phyloP scores from a whole-genome alignment of 164 flowering plant genomes.

The Tinospora cordifolia region DNA sequence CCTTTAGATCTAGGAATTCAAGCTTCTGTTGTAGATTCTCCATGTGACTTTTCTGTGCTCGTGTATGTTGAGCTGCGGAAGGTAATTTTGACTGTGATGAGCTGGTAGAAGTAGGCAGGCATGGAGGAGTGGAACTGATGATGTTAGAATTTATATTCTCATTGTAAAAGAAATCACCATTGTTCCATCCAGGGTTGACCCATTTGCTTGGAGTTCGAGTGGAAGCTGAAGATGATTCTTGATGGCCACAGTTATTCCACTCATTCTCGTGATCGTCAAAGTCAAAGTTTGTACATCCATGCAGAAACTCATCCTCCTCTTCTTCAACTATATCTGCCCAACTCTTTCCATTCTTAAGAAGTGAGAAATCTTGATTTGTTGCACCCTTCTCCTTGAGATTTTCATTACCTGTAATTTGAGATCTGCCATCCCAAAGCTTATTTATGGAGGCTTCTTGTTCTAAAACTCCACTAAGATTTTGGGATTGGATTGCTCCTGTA shows the following conservation, averaged over 20 bases:
- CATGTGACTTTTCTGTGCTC: constrained; percentile 4
- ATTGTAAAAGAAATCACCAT: constrained; percentile 22
- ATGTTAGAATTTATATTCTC: constrained; percentile 42
- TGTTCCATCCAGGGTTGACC: constrained; percentile 5
- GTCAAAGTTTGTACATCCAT: not conserved
- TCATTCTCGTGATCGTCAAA: not conserved
- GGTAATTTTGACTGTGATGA: not conserved
- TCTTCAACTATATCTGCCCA: constrained; percentile 87
- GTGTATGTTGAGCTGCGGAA: not conserved
- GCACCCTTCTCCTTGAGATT: not conserved
- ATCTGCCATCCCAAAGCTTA: too few relatives aligned
- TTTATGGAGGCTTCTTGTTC: too few relatives aligned
- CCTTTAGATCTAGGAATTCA: constrained; percentile 22
- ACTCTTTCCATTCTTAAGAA: constrained; percentile 29
- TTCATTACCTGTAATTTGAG: not conserved
- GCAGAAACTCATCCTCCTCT: constrained; percentile 27
- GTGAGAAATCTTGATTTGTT: not conserved
- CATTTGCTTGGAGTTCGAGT: not conserved
- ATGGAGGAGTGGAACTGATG: constrained; percentile 10
- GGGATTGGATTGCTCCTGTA: not conserved
- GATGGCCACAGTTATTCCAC: constrained; percentile 5
- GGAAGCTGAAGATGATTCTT: constrained; percentile 8
- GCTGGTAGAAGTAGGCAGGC: not conserved
- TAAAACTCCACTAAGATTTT: too few relatives aligned
- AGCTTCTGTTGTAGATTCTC: constrained; percentile 21